Percentiles rank a stretch among this genome's conserved stretches.
phyloP scores from a whole-genome alignment of 2,329 filamentous ascomycete species.

The Capronia epimyces region DNA sequence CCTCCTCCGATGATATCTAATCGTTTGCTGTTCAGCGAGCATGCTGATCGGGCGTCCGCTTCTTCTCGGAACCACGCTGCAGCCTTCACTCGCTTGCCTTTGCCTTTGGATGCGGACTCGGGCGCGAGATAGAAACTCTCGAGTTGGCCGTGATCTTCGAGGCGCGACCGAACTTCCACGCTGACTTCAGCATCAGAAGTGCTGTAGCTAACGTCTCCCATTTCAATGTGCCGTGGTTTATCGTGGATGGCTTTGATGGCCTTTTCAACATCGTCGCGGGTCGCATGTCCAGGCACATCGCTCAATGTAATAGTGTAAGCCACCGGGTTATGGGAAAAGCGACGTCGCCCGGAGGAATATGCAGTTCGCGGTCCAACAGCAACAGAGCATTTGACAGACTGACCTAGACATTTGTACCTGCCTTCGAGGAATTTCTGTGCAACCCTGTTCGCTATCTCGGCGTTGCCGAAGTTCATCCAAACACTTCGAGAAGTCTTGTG shows the following conservation, averaged over 20 bases:
- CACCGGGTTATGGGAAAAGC: slow-evolving; percentile 12
- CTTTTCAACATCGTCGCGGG: slow-evolving; percentile 19
- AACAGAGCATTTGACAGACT: slow-evolving; percentile 12
- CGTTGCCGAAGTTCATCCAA: slow-evolving; percentile 29
- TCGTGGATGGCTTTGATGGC: slow-evolving; percentile 13
- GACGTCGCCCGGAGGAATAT: neutral
- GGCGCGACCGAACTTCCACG: slow-evolving; percentile 20
- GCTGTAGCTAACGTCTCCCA: slow-evolving; percentile 19
- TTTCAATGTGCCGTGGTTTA: slow-evolving; percentile 22
- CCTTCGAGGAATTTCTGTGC: slow-evolving; percentile 25
- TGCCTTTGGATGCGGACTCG: slow-evolving; percentile 16
- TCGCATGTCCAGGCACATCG: slow-evolving; percentile 23
- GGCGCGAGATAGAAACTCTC: slow-evolving; percentile 34
- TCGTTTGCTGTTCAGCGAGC: slow-evolving; percentile 31
- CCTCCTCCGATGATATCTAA: slow-evolving; percentile 33
- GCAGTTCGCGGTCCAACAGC: neutral
- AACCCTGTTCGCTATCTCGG: slow-evolving; percentile 26
- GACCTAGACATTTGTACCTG: slow-evolving; percentile 24
- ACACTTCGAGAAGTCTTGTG: slow-evolving; percentile 27
- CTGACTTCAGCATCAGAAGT: slow-evolving; percentile 20
- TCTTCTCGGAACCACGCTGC: slow-evolving; percentile 39
- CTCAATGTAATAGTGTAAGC: slow-evolving; percentile 28
- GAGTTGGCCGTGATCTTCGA: slow-evolving; percentile 34
- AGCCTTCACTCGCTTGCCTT: slow-evolving; percentile 38
- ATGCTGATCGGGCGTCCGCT: slow-evolving; percentile 35